Evolutionary conservation across 176 grass and related monocot species (phyloP), one percentile per base, ranked within the genome.

Genomic region (Triticum dicoccoides): DNA sequence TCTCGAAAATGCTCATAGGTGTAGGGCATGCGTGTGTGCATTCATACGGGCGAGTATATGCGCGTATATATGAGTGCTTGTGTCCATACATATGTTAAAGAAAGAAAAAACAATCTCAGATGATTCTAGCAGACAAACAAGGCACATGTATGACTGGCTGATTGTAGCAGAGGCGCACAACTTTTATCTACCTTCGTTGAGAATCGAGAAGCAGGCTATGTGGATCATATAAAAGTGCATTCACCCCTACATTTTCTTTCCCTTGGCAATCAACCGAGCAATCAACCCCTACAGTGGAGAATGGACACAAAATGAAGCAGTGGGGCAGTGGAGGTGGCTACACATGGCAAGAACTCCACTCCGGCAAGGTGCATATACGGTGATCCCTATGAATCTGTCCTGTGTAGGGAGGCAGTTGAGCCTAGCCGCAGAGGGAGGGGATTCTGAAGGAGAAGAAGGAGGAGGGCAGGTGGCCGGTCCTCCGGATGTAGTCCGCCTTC

Each of bases 381-480:
- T 9, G 41, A 30, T 18, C 9, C 11, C 5, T 9, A 65, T 8
- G 79, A 15, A 3, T 27, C 15, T 54, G 51, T 18, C 51, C 51
- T 59, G 56, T 59, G 9, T 58, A 8, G 54, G 54, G 54, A 18
- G 0, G 54, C 18, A 18, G 51, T 6, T 54, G 44, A 45, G 2
- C 9, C 24, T 7, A 71, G 84, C 91, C 93, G 80, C 96, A 98
- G 1, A 98, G 80, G 14, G 90, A 98, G 11, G 93, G 90, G 51
- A 98, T 69, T 90, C 90, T 98, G 86, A 95, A 92, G 82, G 88
- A 91, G 88, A 95, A 95, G 82, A 90, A 91, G 3, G 88, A 90
- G 17, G 92, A 94, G 8, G 96, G 96, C 38, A 98, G 82, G 84
- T 94, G 88, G 5, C 96, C 96, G 2, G 93, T 98, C 78, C 91